Percentiles rank a stretch among this genome's conserved stretches.
Evolutionary conservation across 805 yeast species (phyloP).

Genomic region (Diddensiella caesifluorescens): DNA sequence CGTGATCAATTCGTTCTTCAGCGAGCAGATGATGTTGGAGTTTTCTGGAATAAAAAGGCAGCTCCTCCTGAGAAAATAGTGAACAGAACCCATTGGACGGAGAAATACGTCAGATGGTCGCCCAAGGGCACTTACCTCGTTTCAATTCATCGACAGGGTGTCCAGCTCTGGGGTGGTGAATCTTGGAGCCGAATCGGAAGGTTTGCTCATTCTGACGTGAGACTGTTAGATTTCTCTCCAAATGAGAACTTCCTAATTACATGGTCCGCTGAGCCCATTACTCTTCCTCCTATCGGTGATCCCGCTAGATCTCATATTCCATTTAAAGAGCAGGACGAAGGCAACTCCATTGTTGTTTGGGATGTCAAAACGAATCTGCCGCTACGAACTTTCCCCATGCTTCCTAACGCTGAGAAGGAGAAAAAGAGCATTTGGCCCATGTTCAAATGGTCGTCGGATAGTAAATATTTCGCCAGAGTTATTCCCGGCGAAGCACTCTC

Average conservation of each 20-base stretch:
- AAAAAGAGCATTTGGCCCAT: conserved; percentile 88
- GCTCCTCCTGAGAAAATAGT: conserved; percentile 70
- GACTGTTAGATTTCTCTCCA: conserved; percentile 88
- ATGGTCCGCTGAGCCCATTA: conserved; percentile 79
- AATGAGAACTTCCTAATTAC: conserved; percentile 86
- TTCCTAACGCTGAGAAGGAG: conserved; percentile 27
- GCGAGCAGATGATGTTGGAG: conserved; percentile 71
- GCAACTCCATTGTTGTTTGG: conserved; percentile 94
- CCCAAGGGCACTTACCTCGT: conserved; percentile 87
- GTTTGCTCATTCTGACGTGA: conserved; percentile 83
- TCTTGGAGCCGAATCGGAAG: conserved; percentile 66
- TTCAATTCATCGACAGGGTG: conserved; percentile 90
- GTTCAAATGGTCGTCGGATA: conserved; percentile 92
- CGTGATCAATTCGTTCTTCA: conserved; percentile 88
- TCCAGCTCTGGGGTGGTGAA: conserved; percentile 93
- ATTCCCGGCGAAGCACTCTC: conserved; percentile 85
- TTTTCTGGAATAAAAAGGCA: conserved; percentile 76
- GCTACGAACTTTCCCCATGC: conserved; percentile 80
- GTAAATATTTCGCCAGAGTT: conserved; percentile 88
- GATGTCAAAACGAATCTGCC: conserved; percentile 78
- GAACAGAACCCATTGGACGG: conserved; percentile 80
- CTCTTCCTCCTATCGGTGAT: conserved; percentile 58
- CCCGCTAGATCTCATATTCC: conserved; percentile 63
- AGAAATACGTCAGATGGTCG: conserved; percentile 81
- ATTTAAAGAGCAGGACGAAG: conserved; percentile 80